Conservation (phyloP, 2,329 filamentous ascomycete species). For the Westerdykella sp. region DNA sequence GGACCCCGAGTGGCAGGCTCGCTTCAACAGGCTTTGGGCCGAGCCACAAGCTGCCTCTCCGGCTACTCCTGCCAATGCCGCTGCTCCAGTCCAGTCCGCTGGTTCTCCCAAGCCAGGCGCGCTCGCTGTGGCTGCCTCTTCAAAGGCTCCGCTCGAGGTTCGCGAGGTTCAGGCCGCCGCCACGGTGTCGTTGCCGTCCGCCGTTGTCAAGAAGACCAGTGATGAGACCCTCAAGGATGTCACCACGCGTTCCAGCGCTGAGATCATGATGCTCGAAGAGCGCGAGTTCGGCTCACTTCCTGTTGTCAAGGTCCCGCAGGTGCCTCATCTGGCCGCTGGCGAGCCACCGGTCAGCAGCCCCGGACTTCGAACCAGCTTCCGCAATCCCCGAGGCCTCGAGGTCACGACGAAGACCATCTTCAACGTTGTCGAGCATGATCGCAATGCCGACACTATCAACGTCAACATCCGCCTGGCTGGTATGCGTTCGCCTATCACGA, state of each 20-base stretch:
- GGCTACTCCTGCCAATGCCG: conserved; percentile 23
- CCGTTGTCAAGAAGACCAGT: conserved; percentile 24
- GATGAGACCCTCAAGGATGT: conserved; percentile 13
- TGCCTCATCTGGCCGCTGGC: conserved; percentile 29
- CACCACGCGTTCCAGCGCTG: conserved; percentile 37
- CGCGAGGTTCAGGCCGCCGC: conserved; percentile 44
- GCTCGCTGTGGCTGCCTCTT: conserved; percentile 60
- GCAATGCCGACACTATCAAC: conserved; percentile 20
- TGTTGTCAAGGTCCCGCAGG: conserved; percentile 28
- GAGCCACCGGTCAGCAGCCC: conserved; percentile 22
- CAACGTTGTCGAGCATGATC: conserved; percentile 20
- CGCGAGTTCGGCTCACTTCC: conserved; percentile 45
- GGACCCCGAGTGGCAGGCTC: conserved; percentile 65
- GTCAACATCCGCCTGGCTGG: conserved; percentile 21
- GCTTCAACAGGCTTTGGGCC: conserved; percentile 70
- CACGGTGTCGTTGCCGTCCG: conserved; percentile 62
- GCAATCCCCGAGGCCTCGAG: conserved; percentile 12
- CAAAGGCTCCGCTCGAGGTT: conserved; percentile 54
- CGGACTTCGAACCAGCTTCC: conserved; percentile 9
- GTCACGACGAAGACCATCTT: conserved; percentile 19
- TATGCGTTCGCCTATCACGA: conserved; percentile 24
- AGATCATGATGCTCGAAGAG: conserved; percentile 40
- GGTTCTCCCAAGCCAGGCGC: conserved; percentile 37
- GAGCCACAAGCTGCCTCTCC: conserved; percentile 44
- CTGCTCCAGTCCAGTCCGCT: conserved; percentile 24